These are phyloP conservation scores for Tylopilus vinaceipallidus DNA, from an alignment of 768 basidiomycete genomes.

Conservation along the genomic window DNA sequence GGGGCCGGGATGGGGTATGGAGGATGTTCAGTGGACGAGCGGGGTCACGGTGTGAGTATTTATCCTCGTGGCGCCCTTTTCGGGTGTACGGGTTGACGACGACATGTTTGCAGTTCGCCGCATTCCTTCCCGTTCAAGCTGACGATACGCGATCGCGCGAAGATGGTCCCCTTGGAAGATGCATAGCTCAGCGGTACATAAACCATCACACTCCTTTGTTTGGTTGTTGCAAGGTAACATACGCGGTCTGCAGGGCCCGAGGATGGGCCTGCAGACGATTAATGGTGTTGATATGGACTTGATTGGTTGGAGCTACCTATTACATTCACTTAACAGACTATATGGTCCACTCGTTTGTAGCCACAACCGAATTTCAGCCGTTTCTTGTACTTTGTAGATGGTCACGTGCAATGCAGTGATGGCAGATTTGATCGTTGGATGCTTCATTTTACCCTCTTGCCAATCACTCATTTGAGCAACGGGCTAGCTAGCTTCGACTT, in stretches of 20 bases:
- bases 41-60: background rate
- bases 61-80: background rate
- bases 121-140: conserved; percentile 5
- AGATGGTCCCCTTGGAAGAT: background rate
- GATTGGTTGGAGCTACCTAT: background rate
- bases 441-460: background rate
- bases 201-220: background rate
- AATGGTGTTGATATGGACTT: too few species aligned
- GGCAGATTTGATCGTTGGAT: background rate
- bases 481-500: background rate
- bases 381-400: too few species aligned
- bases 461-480: background rate
- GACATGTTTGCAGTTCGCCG: background rate
- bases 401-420: background rate
- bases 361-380: too few species aligned
- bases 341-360: background rate
- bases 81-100: background rate
- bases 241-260: background rate
- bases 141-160: background rate
- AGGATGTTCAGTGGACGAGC: conserved; percentile 3
- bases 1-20: background rate
- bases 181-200: background rate
- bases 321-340: background rate
- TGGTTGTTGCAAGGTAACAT: background rate
- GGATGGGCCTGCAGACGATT: too few species aligned